Evolutionary conservation across 164 flowering plant species (phyloP).

Genomic region (Macadamia integrifolia): DNA sequence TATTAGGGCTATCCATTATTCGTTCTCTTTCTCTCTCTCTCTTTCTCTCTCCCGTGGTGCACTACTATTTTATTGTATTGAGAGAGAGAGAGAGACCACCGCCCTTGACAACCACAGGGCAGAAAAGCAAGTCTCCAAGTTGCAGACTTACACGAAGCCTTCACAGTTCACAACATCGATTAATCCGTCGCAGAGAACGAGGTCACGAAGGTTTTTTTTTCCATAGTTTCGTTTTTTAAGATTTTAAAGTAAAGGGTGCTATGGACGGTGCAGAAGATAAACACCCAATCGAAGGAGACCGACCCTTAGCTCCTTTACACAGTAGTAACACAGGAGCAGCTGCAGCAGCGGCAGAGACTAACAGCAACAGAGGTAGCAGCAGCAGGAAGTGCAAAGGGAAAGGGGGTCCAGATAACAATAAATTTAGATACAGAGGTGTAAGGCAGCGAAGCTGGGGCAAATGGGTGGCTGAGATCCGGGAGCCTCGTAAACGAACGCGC

Average conservation of each 20-base stretch:
- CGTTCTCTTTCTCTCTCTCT: no score
- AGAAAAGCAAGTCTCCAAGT: neutral
- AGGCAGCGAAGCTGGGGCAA: constrained; percentile 95
- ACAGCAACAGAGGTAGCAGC: neutral
- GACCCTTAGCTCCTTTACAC: no score
- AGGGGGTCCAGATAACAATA: constrained; percentile 89
- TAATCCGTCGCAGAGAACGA: constrained; percentile 3
- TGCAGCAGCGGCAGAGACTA: no score
- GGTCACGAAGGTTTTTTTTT: no score
- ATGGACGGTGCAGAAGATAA: constrained; percentile 13
- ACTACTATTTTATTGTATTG: no score
- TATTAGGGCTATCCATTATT: no score
- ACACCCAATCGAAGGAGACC: constrained; percentile 1
- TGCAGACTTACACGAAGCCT: neutral
- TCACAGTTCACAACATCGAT: neutral
- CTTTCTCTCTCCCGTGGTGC: no score
- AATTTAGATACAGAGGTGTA: constrained; percentile 82
- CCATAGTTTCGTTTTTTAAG: neutral
- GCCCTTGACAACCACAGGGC: constrained; percentile 18
- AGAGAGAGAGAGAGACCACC: constrained; percentile 14
- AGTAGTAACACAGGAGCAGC: no score
- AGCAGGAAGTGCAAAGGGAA: constrained; percentile 54
- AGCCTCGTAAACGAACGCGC: constrained; percentile 73
- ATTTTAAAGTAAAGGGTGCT: neutral
- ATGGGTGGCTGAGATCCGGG: constrained; percentile 98